Percentiles rank a stretch among this genome's conserved stretches.
Evolutionary conservation across 2,329 filamentous ascomycete species (phyloP).

Genomic region (Cucurbitaria berberidis): DNA sequence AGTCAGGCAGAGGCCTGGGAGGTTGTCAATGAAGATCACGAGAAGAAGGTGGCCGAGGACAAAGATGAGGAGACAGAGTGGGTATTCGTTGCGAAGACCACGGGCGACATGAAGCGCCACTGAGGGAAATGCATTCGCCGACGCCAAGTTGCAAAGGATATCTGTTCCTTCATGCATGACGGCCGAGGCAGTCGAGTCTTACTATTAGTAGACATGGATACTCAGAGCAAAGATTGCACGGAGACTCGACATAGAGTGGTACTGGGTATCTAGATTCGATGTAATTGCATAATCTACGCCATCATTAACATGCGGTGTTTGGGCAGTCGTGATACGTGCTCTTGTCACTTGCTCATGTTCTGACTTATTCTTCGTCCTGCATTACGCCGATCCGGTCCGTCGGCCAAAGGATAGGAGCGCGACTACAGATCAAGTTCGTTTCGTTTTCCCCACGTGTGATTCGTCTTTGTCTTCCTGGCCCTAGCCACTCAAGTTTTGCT

Average conservation of each 20-base stretch:
- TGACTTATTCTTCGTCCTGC: background rate
- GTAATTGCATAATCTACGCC: constrained; percentile 6
- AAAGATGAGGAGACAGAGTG: constrained; percentile 7
- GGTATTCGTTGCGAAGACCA: constrained; percentile 9
- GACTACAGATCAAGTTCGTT: background rate
- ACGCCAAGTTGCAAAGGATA: background rate
- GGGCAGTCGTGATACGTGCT: background rate
- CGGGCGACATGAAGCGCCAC: background rate
- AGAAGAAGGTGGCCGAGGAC: constrained; percentile 4
- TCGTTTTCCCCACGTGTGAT: background rate
- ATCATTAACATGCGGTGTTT: background rate
- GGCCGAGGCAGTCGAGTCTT: background rate
- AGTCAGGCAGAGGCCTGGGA: background rate
- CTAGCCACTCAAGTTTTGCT: background rate
- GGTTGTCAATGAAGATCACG: background rate
- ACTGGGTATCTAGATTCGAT: background rate
- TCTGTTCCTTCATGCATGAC: background rate
- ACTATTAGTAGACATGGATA: background rate
- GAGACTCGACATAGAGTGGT: background rate
- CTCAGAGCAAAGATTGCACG: background rate
- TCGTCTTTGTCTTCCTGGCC: background rate
- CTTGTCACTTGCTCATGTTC: background rate
- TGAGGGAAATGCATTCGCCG: background rate
- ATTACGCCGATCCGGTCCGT: background rate
- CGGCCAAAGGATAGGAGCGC: background rate